These are phyloP conservation scores for Mycena rosella DNA, from an alignment of 768 basidiomycete species.

Conservation along the genomic window DNA sequence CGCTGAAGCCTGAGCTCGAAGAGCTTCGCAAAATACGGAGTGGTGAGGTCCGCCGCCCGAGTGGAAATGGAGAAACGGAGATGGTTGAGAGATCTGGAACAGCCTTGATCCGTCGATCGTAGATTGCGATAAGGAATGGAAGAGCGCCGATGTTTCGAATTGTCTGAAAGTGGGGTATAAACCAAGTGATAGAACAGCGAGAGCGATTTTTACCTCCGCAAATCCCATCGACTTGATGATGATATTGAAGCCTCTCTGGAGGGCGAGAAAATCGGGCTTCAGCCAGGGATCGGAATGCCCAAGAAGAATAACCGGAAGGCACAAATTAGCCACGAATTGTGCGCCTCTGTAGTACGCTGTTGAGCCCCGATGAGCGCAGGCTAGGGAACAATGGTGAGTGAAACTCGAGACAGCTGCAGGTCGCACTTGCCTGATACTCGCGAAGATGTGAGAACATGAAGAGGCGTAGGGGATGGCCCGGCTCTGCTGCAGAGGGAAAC, in stretches of 20 bases:
- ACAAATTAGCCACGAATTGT: neutral
- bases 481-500: neutral
- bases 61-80: no score
- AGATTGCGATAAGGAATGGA: no score
- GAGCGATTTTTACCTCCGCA: neutral
- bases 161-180: no score
- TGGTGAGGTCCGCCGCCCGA: no score
- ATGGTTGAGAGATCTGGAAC: no score
- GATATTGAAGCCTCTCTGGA: neutral
- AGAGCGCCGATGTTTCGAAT: no score
- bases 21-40: no score
- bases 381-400: neutral
- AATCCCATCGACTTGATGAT: neutral
- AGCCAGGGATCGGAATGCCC: neutral
- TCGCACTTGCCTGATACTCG: neutral
- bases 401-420: neutral
- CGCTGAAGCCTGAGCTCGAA: no score
- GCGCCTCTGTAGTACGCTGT: neutral
- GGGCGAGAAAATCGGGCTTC: neutral
- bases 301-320: neutral
- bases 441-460: neutral
- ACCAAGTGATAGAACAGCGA: no score
- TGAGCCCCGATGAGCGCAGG: neutral
- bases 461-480: neutral
- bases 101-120: no score